Percentiles rank a stretch among this genome's conserved stretches.
These are phyloP conservation scores for Ustilago vetiveriae DNA, from an alignment of 1,284 basidiomycete species.

Conservation along the genomic window DNA sequence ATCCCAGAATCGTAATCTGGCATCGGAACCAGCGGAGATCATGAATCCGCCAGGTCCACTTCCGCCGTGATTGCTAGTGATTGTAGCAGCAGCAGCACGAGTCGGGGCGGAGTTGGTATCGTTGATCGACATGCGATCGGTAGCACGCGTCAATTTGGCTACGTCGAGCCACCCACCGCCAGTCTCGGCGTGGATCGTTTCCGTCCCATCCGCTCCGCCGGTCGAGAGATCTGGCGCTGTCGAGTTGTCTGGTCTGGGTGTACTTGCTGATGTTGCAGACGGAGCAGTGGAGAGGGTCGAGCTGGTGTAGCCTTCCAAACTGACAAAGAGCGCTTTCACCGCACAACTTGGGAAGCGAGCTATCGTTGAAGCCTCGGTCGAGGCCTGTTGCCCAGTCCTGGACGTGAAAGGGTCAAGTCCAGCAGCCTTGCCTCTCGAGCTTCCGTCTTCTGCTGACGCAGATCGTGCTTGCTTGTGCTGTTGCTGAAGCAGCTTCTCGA, in stretches of 20 bases:
- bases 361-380: not conserved
- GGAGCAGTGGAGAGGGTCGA: slow-evolving; percentile 22
- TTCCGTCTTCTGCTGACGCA: too few species aligned
- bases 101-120: not conserved
- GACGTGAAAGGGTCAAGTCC: slow-evolving; percentile 12
- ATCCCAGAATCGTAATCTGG: slow-evolving; percentile 83
- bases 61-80: not conserved
- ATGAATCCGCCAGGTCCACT: slow-evolving; percentile 74
- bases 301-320: slow-evolving; percentile 54
- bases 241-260: not conserved
- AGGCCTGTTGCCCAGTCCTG: not conserved
- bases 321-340: slow-evolving; percentile 53
- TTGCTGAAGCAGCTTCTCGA: slow-evolving; percentile 50
- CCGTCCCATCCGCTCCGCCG: slow-evolving; percentile 11
- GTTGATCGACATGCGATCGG: slow-evolving; percentile 6
- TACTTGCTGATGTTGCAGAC: not conserved
- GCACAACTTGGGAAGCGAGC: slow-evolving; percentile 1
- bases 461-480: slow-evolving; percentile 7
- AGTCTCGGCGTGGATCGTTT: slow-evolving; percentile 17
- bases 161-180: slow-evolving; percentile 60
- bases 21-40: slow-evolving; percentile 83
- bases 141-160: slow-evolving; percentile 32
- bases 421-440: not conserved
- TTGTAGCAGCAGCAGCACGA: too few species aligned
- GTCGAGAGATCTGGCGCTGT: not conserved